Base-by-base conservation (phyloP, 371 early-diverging fungal genomes). In the Mucor lusitanicus region DNA sequence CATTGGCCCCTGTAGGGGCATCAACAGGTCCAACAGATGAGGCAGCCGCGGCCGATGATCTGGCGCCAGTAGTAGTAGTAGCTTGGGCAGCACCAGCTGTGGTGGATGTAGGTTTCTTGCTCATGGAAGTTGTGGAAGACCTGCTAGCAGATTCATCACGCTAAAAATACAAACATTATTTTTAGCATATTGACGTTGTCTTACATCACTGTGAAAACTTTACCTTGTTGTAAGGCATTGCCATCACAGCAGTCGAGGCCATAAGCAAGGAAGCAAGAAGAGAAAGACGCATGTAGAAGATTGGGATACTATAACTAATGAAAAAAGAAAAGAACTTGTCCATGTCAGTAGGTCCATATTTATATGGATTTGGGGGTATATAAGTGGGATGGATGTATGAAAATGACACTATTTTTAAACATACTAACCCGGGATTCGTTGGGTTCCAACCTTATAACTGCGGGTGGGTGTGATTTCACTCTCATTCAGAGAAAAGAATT, bases 1-100 rank as follows among this genome's bases (percentile, higher is more conserved):
- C 61, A 30, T 59, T 59, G 3, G 13, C n/a, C 19, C 61, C 61
- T 21, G 61, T 61, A 50, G 61, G 61, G 19, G 61, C 61, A 19
- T 13, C 15, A 32, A 61, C 61, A 61, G 61, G 50, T 13, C 13
- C 7, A 64, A 27, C 21, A n/a, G 56, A 33, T 17, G 56, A 21
- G 23, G 40, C 35, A 32, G 15, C 37, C 4, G n/a, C 35, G 19
- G 32, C n/a, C n/a, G n/a, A n/a, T n/a, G n/a, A n/a, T n/a, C n/a
- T n/a, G n/a, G n/a, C n/a, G n/a, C n/a, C n/a, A n/a, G n/a, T n/a
- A n/a, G n/a, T n/a, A n/a, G n/a, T n/a, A n/a, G n/a, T n/a, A n/a
- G n/a, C n/a, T n/a, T n/a, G n/a, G n/a, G n/a, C n/a, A n/a, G n/a
- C n/a, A n/a, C n/a, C n/a, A n/a, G n/a, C n/a, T n/a, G n/a, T n/a